phyloP scores from a whole-genome alignment of 2,329 filamentous ascomycete species.

The Alternaria sp. region DNA sequence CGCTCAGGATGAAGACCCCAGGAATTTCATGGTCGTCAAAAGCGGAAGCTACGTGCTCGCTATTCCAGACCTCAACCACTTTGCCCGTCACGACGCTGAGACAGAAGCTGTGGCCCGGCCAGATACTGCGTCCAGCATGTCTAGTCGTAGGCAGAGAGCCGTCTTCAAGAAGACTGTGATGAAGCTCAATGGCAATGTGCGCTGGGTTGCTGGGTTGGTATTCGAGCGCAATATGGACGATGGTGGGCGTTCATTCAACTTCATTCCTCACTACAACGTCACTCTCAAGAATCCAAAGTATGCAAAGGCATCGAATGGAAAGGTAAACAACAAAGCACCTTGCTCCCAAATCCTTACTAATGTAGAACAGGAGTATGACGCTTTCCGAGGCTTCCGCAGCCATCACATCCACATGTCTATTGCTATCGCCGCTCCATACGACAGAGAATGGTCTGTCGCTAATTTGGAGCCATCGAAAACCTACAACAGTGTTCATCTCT shows the following conservation, averaged over 20 bases:
- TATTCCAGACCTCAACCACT: slow-evolving; percentile 89
- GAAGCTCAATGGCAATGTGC: slow-evolving; percentile 96
- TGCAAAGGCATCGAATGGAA: slow-evolving; percentile 65
- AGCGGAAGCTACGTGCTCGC: slow-evolving; percentile 95
- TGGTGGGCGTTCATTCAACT: slow-evolving; percentile 81
- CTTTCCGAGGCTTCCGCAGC: slow-evolving; percentile 95
- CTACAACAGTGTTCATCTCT: slow-evolving; percentile 96
- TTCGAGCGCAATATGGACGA: slow-evolving; percentile 85
- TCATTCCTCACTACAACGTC: slow-evolving; percentile 91
- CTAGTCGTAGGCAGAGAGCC: slow-evolving; percentile 75
- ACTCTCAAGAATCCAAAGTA: slow-evolving; percentile 82
- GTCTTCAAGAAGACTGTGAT: slow-evolving; percentile 98
- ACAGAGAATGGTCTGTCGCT: slow-evolving; percentile 83
- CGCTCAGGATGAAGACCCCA: slow-evolving; percentile 84
- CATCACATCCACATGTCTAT: slow-evolving; percentile 96
- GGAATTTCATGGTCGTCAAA: slow-evolving; percentile 93
- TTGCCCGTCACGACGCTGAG: slow-evolving; percentile 73
- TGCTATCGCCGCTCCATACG: slow-evolving; percentile 84
- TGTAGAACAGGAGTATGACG: slow-evolving; percentile 73
- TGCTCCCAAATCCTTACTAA: slow-evolving; percentile 23
- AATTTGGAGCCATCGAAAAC: slow-evolving; percentile 81
- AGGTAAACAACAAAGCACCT: slow-evolving; percentile 33
- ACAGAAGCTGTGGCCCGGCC: slow-evolving; percentile 63
- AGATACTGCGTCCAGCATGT: slow-evolving; percentile 64
- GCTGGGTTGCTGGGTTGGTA: slow-evolving; percentile 88